These are phyloP conservation scores for Rutidosis leptorrhynchoides DNA, from an alignment of 129 eudicot genomes.

Conservation along the genomic window DNA sequence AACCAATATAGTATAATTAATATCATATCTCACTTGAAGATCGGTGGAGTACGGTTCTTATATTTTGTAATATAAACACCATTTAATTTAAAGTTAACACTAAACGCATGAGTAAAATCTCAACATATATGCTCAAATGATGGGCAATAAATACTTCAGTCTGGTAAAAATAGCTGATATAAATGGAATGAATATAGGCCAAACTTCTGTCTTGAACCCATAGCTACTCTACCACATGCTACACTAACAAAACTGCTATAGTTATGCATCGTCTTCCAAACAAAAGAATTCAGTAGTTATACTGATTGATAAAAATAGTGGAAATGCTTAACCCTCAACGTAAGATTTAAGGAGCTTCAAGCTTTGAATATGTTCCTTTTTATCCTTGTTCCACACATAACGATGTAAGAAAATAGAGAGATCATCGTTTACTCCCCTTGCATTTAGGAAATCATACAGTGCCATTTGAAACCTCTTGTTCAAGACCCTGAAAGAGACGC, in stretches of 20 bases:
- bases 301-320: background rate
- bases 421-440: slow-evolving; percentile 50
- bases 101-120: too few relatives aligned
- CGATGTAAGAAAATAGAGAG: slow-evolving; percentile 60
- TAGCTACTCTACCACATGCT: background rate
- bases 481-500: slow-evolving; percentile 41
- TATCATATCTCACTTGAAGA: too few relatives aligned
- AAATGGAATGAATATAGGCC: background rate
- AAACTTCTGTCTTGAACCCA: background rate
- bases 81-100: too few relatives aligned
- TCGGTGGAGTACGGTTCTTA: too few relatives aligned
- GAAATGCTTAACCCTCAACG: slow-evolving; percentile 24
- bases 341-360: slow-evolving; percentile 41
- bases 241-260: background rate
- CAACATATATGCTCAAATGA: too few relatives aligned
- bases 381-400: slow-evolving; percentile 66
- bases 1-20: too few relatives aligned
- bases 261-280: background rate
- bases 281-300: background rate
- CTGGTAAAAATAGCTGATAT: background rate
- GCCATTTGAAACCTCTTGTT: slow-evolving; percentile 44
- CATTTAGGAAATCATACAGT: slow-evolving; percentile 49
- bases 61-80: too few relatives aligned
- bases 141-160: too few relatives aligned
- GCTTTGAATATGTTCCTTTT: slow-evolving; percentile 47